Evolutionary conservation across 495 filamentous ascomycete species (phyloP).

Genomic region (Parathielavia appendiculata): DNA sequence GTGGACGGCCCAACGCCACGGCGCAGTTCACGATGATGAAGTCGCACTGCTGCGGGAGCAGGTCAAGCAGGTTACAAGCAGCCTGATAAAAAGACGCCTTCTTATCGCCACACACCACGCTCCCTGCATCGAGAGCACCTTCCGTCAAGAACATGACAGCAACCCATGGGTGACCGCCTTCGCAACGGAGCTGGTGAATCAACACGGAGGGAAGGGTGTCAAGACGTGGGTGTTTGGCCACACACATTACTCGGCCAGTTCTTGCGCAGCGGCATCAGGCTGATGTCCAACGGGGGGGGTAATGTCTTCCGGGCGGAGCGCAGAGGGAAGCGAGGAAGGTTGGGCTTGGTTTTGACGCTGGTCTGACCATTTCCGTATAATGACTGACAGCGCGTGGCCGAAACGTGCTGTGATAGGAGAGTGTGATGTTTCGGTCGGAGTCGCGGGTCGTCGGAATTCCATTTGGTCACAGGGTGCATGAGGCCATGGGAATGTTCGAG

Average conservation of each 20-base stretch:
- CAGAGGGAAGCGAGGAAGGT: background rate
- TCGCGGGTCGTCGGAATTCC: no score
- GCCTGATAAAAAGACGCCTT: background rate
- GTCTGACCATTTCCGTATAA: background rate
- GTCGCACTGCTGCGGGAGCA: constrained; percentile 42
- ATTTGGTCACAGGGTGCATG: no score
- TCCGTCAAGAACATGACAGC: background rate
- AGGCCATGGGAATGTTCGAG: no score
- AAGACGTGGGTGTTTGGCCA: constrained; percentile 4
- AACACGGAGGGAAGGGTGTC: background rate
- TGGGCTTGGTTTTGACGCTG: background rate
- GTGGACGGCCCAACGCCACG: constrained; percentile 48
- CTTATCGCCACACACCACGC: constrained; percentile 4
- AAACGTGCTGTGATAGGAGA: no score
- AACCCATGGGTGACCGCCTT: background rate
- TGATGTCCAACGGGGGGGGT: background rate
- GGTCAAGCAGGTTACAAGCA: constrained; percentile 23
- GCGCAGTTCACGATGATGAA: constrained; percentile 40
- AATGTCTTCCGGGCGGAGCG: background rate
- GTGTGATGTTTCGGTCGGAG: no score
- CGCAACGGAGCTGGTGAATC: constrained; percentile 2
- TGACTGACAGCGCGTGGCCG: no score
- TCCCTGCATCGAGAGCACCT: background rate
- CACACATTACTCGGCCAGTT: constrained; percentile 2
- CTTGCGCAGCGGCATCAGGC: background rate